A percentile compares a stretch with the other conserved stretches of the same genome.
Conservation (phyloP, 306 rosid genomes). For the Urtica urens region DNA sequence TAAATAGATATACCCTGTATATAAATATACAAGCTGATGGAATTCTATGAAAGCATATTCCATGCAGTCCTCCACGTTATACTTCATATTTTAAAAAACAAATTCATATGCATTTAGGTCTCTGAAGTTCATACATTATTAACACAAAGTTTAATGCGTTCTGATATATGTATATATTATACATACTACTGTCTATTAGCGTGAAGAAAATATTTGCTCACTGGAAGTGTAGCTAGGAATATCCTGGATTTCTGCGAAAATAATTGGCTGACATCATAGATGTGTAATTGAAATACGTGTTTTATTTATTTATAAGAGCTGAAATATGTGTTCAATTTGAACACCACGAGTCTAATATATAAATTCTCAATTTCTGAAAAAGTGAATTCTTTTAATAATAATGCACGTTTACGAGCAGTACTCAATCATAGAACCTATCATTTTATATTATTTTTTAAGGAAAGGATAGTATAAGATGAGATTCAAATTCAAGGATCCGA, state of each 20-base stretch:
- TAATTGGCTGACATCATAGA: background rate
- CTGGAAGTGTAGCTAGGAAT: background rate
- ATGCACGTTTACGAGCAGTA: background rate
- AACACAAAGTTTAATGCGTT: background rate
- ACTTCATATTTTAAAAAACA: background rate
- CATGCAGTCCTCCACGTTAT: background rate
- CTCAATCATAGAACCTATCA: too few relatives aligned
- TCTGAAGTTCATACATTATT: background rate
- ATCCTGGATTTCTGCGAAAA: background rate
- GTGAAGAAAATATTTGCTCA: background rate
- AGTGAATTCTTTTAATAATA: background rate
- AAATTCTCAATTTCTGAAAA: background rate
- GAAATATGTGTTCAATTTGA: background rate
- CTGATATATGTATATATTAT: too few relatives aligned
- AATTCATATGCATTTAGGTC: background rate
- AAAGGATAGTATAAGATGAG: too few relatives aligned
- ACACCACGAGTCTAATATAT: too few relatives aligned
- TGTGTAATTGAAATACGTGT: background rate
- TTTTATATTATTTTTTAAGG: too few relatives aligned
- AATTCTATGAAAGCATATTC: background rate
- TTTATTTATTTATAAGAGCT: background rate
- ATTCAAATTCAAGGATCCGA: too few relatives aligned
- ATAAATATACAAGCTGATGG: background rate
- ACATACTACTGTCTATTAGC: background rate
- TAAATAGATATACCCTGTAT: background rate